Conservation (phyloP, 441 rosid genomes). For the Populus hybrid region DNA sequence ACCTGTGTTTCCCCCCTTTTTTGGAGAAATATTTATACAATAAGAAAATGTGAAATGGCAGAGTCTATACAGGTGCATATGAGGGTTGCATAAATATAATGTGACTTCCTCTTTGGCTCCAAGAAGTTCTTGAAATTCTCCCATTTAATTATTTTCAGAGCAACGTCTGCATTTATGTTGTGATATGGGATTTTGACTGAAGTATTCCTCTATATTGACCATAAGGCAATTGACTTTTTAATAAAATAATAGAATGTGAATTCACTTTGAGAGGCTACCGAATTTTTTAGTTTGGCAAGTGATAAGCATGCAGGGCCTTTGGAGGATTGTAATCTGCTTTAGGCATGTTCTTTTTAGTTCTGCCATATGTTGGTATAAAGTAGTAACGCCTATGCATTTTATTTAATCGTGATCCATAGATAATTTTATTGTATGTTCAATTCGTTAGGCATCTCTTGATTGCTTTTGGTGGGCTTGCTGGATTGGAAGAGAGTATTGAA, state of each 20-base stretch:
- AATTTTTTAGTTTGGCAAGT: not conserved
- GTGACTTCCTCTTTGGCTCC: not conserved
- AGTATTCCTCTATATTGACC: not conserved
- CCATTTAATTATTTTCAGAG: not conserved
- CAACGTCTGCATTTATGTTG: not conserved
- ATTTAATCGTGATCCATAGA: not conserved
- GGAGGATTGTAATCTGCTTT: not conserved
- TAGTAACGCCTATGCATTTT: not conserved
- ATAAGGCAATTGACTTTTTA: not conserved
- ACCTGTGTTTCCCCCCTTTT: not conserved
- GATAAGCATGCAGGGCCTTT: not conserved
- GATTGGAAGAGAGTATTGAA: constrained; percentile 84
- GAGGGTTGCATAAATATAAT: not conserved
- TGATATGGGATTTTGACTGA: not conserved
- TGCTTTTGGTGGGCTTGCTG: constrained; percentile 99
- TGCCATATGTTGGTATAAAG: not conserved
- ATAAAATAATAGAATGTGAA: not conserved
- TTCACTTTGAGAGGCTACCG: not conserved
- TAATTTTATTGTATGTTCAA: not conserved
- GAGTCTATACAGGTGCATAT: not conserved
- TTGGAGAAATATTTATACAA: not conserved
- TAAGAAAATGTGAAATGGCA: not conserved
- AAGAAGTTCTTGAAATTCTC: not conserved
- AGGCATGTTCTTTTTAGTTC: not conserved
- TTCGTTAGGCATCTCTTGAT: constrained; percentile 72